Percentiles rank a stretch among this genome's conserved stretches.
These are phyloP conservation scores for Penicillium roqueforti DNA, from an alignment of 495 filamentous ascomycete genomes.

Conservation along the genomic window DNA sequence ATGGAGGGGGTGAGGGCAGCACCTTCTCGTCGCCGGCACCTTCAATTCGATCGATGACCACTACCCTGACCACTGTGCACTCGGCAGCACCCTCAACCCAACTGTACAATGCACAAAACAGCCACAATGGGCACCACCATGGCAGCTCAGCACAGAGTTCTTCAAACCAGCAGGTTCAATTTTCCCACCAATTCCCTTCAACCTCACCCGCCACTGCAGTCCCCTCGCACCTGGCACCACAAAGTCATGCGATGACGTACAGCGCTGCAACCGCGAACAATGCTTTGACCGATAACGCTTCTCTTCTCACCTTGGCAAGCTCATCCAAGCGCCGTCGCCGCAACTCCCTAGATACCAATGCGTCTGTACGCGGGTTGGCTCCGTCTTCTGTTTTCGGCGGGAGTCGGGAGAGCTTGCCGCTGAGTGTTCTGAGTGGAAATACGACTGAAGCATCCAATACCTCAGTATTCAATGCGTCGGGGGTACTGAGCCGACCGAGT, in stretches of 20 bases:
- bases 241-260: slow-evolving; percentile 77
- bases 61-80: slow-evolving; percentile 94
- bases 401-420: slow-evolving; percentile 77
- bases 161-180: slow-evolving; percentile 59
- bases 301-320: slow-evolving; percentile 92
- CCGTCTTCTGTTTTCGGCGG: slow-evolving; percentile 91
- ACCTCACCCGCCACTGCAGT: slow-evolving; percentile 68
- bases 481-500: slow-evolving; percentile 47
- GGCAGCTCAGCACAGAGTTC: slow-evolving; percentile 42
- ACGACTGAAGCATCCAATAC: slow-evolving; percentile 53
- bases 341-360: slow-evolving; percentile 91
- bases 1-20: slow-evolving; percentile 68
- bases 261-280: slow-evolving; percentile 86
- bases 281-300: slow-evolving; percentile 88
- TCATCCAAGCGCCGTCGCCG: slow-evolving; percentile 87
- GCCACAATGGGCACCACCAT: slow-evolving; percentile 41
- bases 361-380: slow-evolving; percentile 86
- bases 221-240: slow-evolving; percentile 67
- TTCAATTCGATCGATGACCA: slow-evolving; percentile 86
- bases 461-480: slow-evolving; percentile 50
- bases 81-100: slow-evolving; percentile 70
- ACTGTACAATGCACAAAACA: slow-evolving; percentile 41
- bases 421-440: slow-evolving; percentile 82
- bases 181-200: slow-evolving; percentile 83
- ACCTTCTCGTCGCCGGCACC: slow-evolving; percentile 93